A percentile compares a stretch with the other conserved stretches of the same genome.
These are phyloP conservation scores for Tuber borchii DNA, from an alignment of 495 filamentous ascomycete genomes.

Conservation along the genomic window DNA sequence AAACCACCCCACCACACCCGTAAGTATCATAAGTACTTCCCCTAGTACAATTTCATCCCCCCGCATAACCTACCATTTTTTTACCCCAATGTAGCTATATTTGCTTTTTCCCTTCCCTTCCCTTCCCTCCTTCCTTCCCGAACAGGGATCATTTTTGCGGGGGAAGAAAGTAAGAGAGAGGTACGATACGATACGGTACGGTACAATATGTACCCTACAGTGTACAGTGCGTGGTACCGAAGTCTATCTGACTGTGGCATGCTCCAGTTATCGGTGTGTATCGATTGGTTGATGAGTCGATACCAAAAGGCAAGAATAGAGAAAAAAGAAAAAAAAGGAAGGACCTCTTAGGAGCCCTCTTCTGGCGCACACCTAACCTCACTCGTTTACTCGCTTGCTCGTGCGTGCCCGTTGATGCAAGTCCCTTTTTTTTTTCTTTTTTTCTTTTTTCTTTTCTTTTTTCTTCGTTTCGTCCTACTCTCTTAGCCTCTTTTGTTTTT, in stretches of 20 bases:
- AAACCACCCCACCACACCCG: not conserved
- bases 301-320: not conserved
- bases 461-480: not conserved
- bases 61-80: slow-evolving; percentile 3
- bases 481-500: not conserved
- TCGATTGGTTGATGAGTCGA: not conserved
- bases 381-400: not conserved
- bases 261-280: not conserved
- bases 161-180: not conserved
- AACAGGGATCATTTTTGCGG: not conserved
- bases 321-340: not conserved
- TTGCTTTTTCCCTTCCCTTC: slow-evolving; percentile 4
- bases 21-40: not conserved
- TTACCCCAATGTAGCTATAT: not conserved
- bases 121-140: not conserved
- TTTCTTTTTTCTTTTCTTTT: not conserved
- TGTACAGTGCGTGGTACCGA: not conserved
- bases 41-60: not conserved
- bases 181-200: not conserved
- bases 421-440: not conserved
- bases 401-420: slow-evolving; percentile 2
- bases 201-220: not conserved
- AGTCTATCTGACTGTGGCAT: not conserved
- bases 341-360: not conserved
- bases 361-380: not conserved